Evolutionary conservation across 371 early-diverging fungal genomes (phyloP).

Genomic region (Chytridiales sp.): DNA sequence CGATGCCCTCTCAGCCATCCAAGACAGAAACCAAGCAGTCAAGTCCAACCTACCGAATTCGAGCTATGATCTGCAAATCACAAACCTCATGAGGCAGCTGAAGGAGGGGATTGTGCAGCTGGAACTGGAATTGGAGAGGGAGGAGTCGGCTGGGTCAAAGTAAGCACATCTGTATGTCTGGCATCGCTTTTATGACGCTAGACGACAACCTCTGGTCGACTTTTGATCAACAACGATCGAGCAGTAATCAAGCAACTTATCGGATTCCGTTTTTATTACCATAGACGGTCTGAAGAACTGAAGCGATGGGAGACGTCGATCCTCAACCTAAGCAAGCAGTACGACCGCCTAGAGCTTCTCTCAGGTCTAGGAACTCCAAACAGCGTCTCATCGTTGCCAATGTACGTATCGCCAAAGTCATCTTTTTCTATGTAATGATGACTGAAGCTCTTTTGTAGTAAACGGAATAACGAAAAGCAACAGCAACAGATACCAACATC

Average conservation of each 20-base stretch:
- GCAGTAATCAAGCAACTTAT: conserved; percentile 8
- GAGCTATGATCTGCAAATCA: conserved; percentile 58
- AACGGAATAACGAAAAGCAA: too few relatives aligned
- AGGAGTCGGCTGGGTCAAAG: conserved; percentile 55
- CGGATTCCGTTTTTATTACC: conserved; percentile 12
- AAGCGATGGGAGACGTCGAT: conserved; percentile 40
- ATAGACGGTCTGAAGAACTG: conserved; percentile 27
- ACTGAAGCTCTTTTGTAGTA: too few relatives aligned
- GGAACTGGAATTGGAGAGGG: conserved; percentile 60
- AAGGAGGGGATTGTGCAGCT: conserved; percentile 56
- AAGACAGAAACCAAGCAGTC: conserved; percentile 62
- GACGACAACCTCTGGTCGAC: too few relatives aligned
- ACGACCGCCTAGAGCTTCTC: conserved; percentile 38
- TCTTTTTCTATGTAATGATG: too few relatives aligned
- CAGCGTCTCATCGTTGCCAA: too few relatives aligned
- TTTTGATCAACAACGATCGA: too few relatives aligned
- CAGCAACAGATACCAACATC: too few relatives aligned
- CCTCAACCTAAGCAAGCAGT: conserved; percentile 34
- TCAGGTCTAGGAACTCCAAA: too few relatives aligned
- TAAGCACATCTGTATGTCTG: too few relatives aligned
- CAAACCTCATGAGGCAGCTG: conserved; percentile 56
- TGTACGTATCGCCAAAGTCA: too few relatives aligned
- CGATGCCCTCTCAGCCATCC: conserved; percentile 59
- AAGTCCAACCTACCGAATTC: conserved; percentile 59
- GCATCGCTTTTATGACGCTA: too few relatives aligned